A percentile compares a stretch with the other conserved stretches of the same genome.
Evolutionary conservation across 202 grass and related monocot species (phyloP).

Genomic region (Setaria italica): DNA sequence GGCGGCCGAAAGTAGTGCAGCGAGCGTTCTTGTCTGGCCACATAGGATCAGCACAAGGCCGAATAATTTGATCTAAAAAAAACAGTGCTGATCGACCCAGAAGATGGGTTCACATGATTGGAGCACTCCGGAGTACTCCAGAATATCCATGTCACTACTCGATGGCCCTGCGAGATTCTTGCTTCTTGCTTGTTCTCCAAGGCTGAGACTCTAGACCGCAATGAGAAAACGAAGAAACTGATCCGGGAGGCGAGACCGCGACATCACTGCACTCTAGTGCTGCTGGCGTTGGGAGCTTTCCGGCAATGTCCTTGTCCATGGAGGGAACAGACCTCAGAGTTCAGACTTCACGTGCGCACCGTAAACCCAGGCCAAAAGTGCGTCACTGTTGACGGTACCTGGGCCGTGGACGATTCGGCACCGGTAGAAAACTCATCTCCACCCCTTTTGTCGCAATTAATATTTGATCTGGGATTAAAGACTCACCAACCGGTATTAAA

Average conservation of each 20-base stretch:
- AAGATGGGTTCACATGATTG: too few relatives aligned
- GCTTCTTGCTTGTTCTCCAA: slow-evolving; percentile 45
- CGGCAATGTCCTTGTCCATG: slow-evolving; percentile 21
- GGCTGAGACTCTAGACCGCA: slow-evolving; percentile 11
- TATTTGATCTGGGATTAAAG: too few relatives aligned
- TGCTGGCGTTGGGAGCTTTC: background rate
- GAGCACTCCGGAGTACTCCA: slow-evolving; percentile 23
- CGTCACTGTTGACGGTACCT: background rate
- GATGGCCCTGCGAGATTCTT: background rate
- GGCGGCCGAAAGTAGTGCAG: too few relatives aligned
- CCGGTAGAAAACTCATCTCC: too few relatives aligned
- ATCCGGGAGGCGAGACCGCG: background rate
- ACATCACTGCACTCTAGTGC: background rate
- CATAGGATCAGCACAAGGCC: too few relatives aligned
- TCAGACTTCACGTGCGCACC: background rate
- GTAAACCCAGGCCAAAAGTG: background rate
- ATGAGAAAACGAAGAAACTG: background rate
- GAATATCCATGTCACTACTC: background rate
- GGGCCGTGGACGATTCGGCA: background rate
- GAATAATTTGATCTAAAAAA: too few relatives aligned
- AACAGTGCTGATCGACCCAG: too few relatives aligned
- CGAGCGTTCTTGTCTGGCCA: too few relatives aligned
- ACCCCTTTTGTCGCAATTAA: too few relatives aligned
- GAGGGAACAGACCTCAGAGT: background rate
- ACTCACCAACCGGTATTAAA: too few relatives aligned